Base-by-base conservation (phyloP, 768 basidiomycete species). In the Tylopilus sp. region DNA sequence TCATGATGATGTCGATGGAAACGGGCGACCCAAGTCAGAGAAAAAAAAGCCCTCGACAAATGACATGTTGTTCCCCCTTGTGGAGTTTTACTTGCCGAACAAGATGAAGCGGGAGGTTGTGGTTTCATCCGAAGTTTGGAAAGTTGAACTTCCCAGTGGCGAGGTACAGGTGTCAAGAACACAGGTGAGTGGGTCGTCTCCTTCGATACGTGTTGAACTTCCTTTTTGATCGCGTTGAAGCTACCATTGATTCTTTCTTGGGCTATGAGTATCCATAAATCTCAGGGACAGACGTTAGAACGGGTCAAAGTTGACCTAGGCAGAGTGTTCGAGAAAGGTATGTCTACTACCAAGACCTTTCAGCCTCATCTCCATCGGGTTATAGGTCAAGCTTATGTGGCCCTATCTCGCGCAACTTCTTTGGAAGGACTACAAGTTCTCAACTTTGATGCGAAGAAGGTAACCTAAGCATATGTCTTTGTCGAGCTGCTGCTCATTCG, bases 241-340 rank as follows among this genome's bases (percentile, higher is more conserved):
- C 68, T 96, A 2, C 92, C 92, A 0, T 67, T 98, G 24, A 94
- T 97, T 54, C 77, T 96, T 34, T 81, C 95, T 0, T 98, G 95
- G 96, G 95, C 96, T 0, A 96, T 98, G 92, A 91, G 88, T 43
- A 98, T 98, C 57, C 97, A 99, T 71, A 99, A 99, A 68, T 90
- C 89, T 12, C 97, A 99, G 69, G 97, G 97, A 11, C 97, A 98
- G 69, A 98, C 97, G 0, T 76, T 99, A 11, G 89, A 94, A 24
- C 84, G 92, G 42, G 95, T 98, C 61, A 96, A 89, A 65, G 95
- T 98, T 40, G 95, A 98, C 64, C 77, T 99, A 31, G 85, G 85
- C 28, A 87, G 84, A 65, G 89, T 98, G 6, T 99, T 99, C 64
- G 97, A 93, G 71, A 92, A 91, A 71, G 92, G 89, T 83, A 45